Base-by-base conservation (phyloP, 805 yeast species). In the Yarrowia sp. region DNA sequence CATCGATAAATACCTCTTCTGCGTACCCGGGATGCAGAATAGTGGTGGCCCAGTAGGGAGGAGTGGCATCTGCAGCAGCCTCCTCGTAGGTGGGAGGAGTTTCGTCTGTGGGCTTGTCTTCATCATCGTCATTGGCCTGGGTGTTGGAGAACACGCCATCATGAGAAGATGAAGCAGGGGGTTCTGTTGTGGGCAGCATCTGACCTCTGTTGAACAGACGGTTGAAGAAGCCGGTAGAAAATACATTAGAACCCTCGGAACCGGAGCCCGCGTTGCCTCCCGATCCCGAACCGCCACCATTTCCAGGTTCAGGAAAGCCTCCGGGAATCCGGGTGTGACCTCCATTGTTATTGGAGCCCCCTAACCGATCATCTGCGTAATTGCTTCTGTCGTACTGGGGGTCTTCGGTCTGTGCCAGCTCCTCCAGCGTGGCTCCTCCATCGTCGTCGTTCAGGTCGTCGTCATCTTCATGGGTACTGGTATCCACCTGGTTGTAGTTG, bases 21-120 rank as follows among this genome's bases (percentile, higher is more conserved):
- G 79, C 81, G 75, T 79, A 78, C 9, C 87, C 91, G 5, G 96
- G 89, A 5, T 90, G 83, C 72, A 92, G 81, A 44, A 90, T 85
- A 0, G 95, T 84, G 8, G 92, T 85, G 75, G 95, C 99, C 96
- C 98, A 95, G 76, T 95, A 95, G 41, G 97, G 96, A 0, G 99
- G 99, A 0, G 96, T 85, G 16, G 95, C 84, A 73, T 95, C 99
- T 3, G 91, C 88, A 0, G 97, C 90, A 0, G 97, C 98, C 73
- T 92, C 98, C 65, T 90, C 97, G 76, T 95, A 95, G 0, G 96
- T 81, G 3, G 98, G 98, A 21, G 90, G 87, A 33, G 79, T 79
- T 66, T 88, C 92, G 8, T 65, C 67, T n/a, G 69, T 66, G 0
- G 73, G 70, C 64, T 67, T 70, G 65, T 66, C 69, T 26, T 66